phyloP scores from a whole-genome alignment of 768 basidiomycete genomes.

The Rhodotorula babjevae region DNA sequence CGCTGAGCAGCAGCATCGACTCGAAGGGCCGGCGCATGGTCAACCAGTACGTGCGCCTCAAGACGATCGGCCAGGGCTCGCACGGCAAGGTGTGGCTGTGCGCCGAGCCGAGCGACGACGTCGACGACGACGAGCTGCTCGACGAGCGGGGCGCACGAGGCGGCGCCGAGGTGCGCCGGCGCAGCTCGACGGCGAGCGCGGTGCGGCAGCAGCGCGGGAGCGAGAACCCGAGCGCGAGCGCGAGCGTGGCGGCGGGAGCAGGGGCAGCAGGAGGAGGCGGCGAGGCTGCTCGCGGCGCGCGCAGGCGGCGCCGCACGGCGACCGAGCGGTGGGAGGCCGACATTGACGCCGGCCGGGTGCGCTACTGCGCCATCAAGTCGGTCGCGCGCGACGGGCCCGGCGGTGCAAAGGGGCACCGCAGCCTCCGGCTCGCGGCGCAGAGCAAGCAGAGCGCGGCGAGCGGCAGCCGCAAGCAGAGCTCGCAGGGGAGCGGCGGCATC shows the following conservation, averaged over 20 bases:
- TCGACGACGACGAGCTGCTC: background rate
- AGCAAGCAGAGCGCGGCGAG: background rate
- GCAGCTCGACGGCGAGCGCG: too few relatives aligned
- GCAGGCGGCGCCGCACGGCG: constrained; percentile 7
- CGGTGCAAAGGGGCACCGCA: constrained; percentile 6
- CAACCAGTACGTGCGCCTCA: constrained; percentile 78
- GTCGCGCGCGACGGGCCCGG: constrained; percentile 46
- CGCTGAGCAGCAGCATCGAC: constrained; percentile 36
- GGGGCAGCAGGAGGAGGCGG: too few relatives aligned
- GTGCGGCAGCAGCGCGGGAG: background rate
- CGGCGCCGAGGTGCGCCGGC: constrained; percentile 4
- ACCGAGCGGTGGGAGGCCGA: constrained; percentile 36
- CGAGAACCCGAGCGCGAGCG: background rate
- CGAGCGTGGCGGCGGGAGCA: too few relatives aligned
- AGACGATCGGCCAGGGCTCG: constrained; percentile 76
- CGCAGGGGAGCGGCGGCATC: constrained; percentile 32
- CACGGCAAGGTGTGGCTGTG: constrained; percentile 85
- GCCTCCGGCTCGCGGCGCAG: constrained; percentile 25
- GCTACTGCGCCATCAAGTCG: constrained; percentile 50
- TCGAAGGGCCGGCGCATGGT: constrained; percentile 50
- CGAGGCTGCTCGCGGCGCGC: constrained; percentile 6
- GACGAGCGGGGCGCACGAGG: too few relatives aligned
- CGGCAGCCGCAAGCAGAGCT: constrained; percentile 18
- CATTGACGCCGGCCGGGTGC: constrained; percentile 21
- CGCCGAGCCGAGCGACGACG: constrained; percentile 50